Percentiles rank a stretch among this genome's conserved stretches.
Conservation (phyloP, 805 yeast species). For the Barnettozyma sucrosica region DNA sequence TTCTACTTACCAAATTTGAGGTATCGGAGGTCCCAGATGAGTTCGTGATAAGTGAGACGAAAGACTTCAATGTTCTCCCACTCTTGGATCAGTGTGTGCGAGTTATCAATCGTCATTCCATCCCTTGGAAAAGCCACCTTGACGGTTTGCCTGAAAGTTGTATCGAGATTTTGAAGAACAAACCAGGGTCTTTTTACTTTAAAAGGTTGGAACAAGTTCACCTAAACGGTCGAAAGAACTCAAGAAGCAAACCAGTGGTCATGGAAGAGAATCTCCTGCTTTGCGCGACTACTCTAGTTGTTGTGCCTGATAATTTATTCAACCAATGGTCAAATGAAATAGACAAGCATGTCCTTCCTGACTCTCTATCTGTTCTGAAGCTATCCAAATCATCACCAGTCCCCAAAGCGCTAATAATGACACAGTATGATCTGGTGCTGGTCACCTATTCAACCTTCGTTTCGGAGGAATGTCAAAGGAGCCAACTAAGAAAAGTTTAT, state of each 20-base stretch:
- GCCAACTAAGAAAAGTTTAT: slow-evolving; percentile 36
- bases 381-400: slow-evolving; percentile 17
- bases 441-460: slow-evolving; percentile 44
- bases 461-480: slow-evolving; percentile 31
- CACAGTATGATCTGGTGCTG: slow-evolving; percentile 47
- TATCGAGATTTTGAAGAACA: slow-evolving; percentile 27
- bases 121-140: slow-evolving; percentile 51
- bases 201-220: slow-evolving; percentile 12
- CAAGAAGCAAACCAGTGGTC: slow-evolving; percentile 16
- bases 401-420: slow-evolving; percentile 32
- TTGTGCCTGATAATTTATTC: slow-evolving; percentile 61
- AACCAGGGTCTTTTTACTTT: slow-evolving; percentile 43
- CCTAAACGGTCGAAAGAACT: not conserved
- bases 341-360: slow-evolving; percentile 43
- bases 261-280: slow-evolving; percentile 32
- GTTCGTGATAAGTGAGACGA: slow-evolving; percentile 8
- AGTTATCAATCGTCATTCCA: slow-evolving; percentile 38
- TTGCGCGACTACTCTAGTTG: slow-evolving; percentile 49
- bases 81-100: slow-evolving; percentile 38
- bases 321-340: slow-evolving; percentile 62
- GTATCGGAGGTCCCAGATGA: slow-evolving; percentile 38
- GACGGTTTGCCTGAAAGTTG: slow-evolving; percentile 42
- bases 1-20: slow-evolving; percentile 51
- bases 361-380: slow-evolving; percentile 32
- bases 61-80: slow-evolving; percentile 22